phyloP scores from a whole-genome alignment of 352 stramenopile genomes.

The Globisporangium carolinianum region DNA sequence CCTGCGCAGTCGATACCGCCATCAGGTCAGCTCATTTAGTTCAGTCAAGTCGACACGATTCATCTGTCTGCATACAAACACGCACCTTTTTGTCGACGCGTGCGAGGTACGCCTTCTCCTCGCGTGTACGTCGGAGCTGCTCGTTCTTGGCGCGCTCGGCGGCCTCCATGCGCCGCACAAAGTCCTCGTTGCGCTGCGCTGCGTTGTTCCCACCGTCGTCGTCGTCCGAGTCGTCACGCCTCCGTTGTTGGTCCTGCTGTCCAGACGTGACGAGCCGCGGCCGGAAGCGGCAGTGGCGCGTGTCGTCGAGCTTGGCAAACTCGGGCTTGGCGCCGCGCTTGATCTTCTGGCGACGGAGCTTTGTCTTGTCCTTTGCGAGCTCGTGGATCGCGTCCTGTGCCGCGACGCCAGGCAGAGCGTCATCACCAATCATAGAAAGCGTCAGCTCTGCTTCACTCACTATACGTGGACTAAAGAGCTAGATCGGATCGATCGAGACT shows the following conservation, averaged over 20 bases:
- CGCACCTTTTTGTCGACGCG: constrained; percentile 65
- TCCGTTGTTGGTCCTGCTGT: constrained; percentile 11
- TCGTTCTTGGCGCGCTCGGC: constrained; percentile 51
- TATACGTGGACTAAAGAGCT: no score
- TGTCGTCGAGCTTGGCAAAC: constrained; percentile 57
- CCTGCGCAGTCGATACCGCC: constrained; percentile 13
- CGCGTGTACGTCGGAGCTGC: constrained; percentile 47
- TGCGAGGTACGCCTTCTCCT: constrained; percentile 45
- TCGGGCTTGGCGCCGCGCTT: constrained; percentile 8
- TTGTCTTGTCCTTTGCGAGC: constrained; percentile 38
- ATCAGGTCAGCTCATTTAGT: not conserved
- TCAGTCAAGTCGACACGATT: not conserved
- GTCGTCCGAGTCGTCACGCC: constrained; percentile 34
- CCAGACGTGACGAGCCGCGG: constrained; percentile 19
- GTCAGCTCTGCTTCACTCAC: no score
- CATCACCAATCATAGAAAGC: no score
- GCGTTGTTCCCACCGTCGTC: constrained; percentile 19
- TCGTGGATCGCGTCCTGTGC: constrained; percentile 34
- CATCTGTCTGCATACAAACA: not conserved
- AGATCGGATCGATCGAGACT: no score
- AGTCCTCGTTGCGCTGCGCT: constrained; percentile 37
- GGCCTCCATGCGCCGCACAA: constrained; percentile 69
- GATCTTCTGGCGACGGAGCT: constrained; percentile 19
- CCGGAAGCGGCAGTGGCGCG: constrained; percentile 45
- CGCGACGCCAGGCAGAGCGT: no score